Base-by-base conservation (phyloP, 2,329 filamentous ascomycete species). In the Ambrosiella beaveri region DNA sequence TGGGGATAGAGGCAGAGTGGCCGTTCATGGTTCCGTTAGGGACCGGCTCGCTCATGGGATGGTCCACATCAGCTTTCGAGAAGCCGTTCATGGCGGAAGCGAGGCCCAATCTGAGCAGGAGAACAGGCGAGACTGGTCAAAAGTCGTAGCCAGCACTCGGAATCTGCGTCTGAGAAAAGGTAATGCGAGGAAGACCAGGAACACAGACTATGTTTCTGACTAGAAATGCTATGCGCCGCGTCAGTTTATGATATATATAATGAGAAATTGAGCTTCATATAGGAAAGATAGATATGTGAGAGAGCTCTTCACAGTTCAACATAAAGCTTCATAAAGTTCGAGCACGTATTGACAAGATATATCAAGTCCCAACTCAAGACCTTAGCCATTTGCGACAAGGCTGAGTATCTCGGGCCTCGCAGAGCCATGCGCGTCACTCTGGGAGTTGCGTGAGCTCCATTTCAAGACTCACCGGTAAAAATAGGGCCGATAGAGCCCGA, bases 1-100 rank as follows among this genome's bases (percentile, higher is more conserved):
- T 62, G 17, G 54, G 61, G 13, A 58, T 57, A 40, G 54, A 50
- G 27, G 58, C 59, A n/a, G 57, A 40, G 38, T 60, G 58, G 35
- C 59, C 59, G 9, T 60, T 60, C 27, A 38, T 38, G 17, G 54
- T 54, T 13, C 51, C 52, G 15, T 60, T 60, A 40, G 49, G 36
- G 15, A 40, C 40, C 2, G 58, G 58, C n/a, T 57, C 56, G 51
- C 67, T 65, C 70, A 74, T 73, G 44, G 68, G 69, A 61, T 72
- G 69, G 53, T 76, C 73, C 49, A 72, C 71, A 52, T 67, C 44
- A 35, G 5, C 37, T 15, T 55, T 51, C 27, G 12, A 3, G n/a
- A 57, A 38, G 37, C n/a, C 17, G 47, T 17, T 45, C 55, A 39
- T 41, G 45, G 54, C 27, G 7, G n/a, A 15, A 36, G 38, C 49